Base-by-base conservation (phyloP, 2,329 filamentous ascomycete species). In the Neopestalotiopsis sp. region DNA sequence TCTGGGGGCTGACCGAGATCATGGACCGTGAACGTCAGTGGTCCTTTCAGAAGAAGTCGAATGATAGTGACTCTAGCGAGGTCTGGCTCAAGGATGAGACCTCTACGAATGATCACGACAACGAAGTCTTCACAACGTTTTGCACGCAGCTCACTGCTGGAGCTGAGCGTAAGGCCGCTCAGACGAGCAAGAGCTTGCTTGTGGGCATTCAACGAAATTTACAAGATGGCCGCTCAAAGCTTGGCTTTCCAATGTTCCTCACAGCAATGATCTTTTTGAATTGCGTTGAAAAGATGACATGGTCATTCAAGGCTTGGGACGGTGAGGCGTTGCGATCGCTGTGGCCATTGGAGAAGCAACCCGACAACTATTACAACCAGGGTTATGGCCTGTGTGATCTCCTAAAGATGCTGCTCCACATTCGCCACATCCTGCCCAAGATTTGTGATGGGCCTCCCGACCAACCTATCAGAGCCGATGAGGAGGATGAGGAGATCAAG, bases 261-360 rank as follows among this genome's bases (percentile, higher is more conserved):
- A 86, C 89, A 2, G 85, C 88, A 3, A 78, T 91, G 67, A 86
- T 91, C 67, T 86, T 91, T 70, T 84, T 91, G 62, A 90, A 90
- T 74, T 90, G 88, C 72, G 83, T 91, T 14, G 90, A 92, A 75
- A 91, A 91, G 79, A 89, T 88, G 0, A 91, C 89, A 0, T 92
- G 89, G 90, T 87, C 88, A 0, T 91, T 91, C 80, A 90, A 90
- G 71, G 89, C 88, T 1, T 92, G 89, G 89, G 89, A 91, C 73
- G 87, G 91, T 75, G 85, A 88, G 67, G 86, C 87, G 64, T 83
- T 90, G 32, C 84, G 87, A 2, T 84, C 84, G 0, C 84, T 85
- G 58, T 91, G 89, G 89, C 90, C 90, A 4, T 81, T 91, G 3
- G 87, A 89, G 74, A 84, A 84, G 69, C 85, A 86, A 7, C 89